Conservation (phyloP, 345 rosid species). For the Brassica rapa region DNA sequence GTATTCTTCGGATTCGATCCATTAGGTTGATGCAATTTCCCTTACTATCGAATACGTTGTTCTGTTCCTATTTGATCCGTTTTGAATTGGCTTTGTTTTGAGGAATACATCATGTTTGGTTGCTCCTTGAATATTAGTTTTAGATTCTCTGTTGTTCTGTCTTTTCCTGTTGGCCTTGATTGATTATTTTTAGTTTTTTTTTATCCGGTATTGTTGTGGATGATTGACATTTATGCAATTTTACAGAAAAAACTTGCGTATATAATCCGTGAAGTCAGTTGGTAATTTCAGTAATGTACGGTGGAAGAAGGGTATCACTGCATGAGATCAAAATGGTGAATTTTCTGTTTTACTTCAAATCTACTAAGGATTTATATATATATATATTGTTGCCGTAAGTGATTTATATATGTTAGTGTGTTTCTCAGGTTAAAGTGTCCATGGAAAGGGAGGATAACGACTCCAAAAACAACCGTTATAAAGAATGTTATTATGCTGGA, state of each 20-base stretch:
- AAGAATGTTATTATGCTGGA: conserved; percentile 63
- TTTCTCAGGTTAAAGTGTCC: conserved; percentile 61
- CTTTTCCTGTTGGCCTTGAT: background rate
- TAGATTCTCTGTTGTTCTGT: background rate
- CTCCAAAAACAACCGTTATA: conserved; percentile 50
- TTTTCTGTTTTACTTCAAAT: background rate
- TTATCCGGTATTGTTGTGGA: background rate
- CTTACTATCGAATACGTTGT: background rate
- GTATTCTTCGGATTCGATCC: background rate
- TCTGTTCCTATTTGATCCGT: background rate
- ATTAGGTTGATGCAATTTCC: background rate
- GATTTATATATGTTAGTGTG: background rate
- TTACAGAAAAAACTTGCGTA: background rate
- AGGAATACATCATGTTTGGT: background rate
- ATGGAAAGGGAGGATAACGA: conserved; percentile 55
- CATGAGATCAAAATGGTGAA: conserved; percentile 30
- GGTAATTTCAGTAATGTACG: conserved; percentile 34
- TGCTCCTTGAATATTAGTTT: background rate
- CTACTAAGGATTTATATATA: background rate
- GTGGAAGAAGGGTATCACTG: conserved; percentile 33
- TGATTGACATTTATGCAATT: background rate
- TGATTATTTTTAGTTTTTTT: background rate
- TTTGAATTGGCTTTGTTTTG: background rate
- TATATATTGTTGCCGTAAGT: background rate
- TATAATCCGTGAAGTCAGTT: background rate